Conservation (phyloP, 78 protist species). For the Tieghemostelium lacteum region DNA sequence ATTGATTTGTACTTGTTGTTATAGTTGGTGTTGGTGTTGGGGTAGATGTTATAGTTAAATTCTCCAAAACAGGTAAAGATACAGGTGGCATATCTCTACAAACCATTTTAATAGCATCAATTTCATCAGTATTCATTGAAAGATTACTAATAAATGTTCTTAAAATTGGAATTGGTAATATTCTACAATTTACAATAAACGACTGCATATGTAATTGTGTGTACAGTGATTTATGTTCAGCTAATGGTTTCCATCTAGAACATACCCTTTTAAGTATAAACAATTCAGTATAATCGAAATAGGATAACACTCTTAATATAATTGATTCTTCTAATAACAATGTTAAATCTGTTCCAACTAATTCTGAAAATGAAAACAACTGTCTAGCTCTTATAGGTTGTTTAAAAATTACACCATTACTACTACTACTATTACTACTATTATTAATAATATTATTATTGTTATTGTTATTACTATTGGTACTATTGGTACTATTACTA, state of each 20-base stretch:
- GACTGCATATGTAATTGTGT: slow-evolving; percentile 43
- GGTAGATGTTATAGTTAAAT: neutral
- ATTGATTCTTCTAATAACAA: slow-evolving; percentile 25
- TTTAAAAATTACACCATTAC: neutral
- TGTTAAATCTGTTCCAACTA: slow-evolving; percentile 67
- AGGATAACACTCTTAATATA: slow-evolving; percentile 10
- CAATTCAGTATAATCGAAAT: slow-evolving; percentile 5
- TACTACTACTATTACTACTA: neutral
- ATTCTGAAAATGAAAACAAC: slow-evolving; percentile 62
- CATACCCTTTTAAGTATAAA: slow-evolving; percentile 54
- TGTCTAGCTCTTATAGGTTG: slow-evolving; percentile 21
- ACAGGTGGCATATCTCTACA: slow-evolving; percentile 51
- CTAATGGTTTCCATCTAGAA: slow-evolving; percentile 72
- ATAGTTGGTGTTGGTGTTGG: slow-evolving; percentile 8
- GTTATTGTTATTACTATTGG: neutral
- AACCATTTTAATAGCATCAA: slow-evolving; percentile 58
- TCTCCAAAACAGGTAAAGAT: neutral
- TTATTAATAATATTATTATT: neutral
- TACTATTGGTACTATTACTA: too few species aligned
- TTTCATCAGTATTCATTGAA: slow-evolving; percentile 32
- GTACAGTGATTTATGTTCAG: slow-evolving; percentile 29
- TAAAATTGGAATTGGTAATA: slow-evolving; percentile 17
- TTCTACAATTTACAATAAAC: slow-evolving; percentile 29
- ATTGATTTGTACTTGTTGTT: neutral
- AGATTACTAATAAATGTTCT: neutral